These are phyloP conservation scores for Cryphonectria japonica DNA, from an alignment of 2,329 filamentous ascomycete genomes.

Conservation along the genomic window DNA sequence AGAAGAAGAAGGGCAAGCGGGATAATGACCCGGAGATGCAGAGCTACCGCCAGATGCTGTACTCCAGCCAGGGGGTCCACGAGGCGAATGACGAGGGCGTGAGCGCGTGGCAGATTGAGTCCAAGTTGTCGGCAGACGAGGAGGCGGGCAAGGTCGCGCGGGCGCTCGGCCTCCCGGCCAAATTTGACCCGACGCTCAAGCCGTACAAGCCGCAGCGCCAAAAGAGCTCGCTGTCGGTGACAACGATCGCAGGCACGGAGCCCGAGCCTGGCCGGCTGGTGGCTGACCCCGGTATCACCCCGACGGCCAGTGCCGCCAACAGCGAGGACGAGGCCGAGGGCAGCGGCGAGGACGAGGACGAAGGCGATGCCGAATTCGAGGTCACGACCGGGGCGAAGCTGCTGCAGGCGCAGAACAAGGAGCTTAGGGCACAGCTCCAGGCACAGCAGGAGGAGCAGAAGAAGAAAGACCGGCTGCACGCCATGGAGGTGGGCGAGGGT, in stretches of 20 bases:
- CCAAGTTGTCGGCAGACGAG: constrained; percentile 59
- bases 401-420: constrained; percentile 49
- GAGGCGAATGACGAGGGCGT: constrained; percentile 60
- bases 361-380: constrained; percentile 50
- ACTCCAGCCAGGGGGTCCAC: constrained; percentile 61
- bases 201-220: constrained; percentile 45
- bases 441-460: constrained; percentile 41
- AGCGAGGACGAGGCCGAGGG: constrained; percentile 31
- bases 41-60: constrained; percentile 78
- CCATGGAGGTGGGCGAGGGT: constrained; percentile 64
- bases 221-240: constrained; percentile 34
- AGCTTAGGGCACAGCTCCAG: constrained; percentile 41
- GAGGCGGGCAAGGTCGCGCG: constrained; percentile 68
- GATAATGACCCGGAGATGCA: constrained; percentile 74
- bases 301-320: constrained; percentile 32
- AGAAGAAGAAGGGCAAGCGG: constrained; percentile 88
- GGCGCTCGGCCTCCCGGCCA: constrained; percentile 64
- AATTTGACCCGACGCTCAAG: constrained; percentile 67
- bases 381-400: constrained; percentile 44
- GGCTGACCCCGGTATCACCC: constrained; percentile 28
- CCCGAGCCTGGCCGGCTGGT: constrained; percentile 29
- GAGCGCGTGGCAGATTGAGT: constrained; percentile 58
- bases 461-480: constrained; percentile 58
- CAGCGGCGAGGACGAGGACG: constrained; percentile 45
- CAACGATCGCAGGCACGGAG: constrained; percentile 28